Evolutionary conservation across 225 moss, liverwort and hornwort species (phyloP), one percentile per base, ranked within the genome.

Genomic region (Asterella californica): DNA sequence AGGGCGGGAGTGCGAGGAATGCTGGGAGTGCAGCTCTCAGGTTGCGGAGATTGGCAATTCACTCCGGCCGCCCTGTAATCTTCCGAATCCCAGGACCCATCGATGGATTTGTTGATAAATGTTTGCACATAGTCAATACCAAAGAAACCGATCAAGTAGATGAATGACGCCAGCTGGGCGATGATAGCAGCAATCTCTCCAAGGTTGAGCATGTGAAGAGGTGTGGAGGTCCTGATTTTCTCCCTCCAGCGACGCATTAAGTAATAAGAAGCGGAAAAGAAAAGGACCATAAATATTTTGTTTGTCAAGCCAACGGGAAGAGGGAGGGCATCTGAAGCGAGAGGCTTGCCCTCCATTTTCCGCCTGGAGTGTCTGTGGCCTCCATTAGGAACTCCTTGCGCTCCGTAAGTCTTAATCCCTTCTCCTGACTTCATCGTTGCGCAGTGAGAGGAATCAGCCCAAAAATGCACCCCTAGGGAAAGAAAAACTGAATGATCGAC

Each of bases 91-190:
- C 95, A 94, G 2, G 83, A 37, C 5, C 90, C 90, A 70, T 93
- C 91, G 11, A 75, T 77, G 70, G 89, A 86, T 81, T 83, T 92
- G 73, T 78, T 86, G 34, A 92, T 91, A 59, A 96, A 91, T 69
- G 90, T 93, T 84, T 96, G 96, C 33, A 94, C 96, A 54, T 96
- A 94, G 38, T 94, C 94, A 62, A 96, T 96, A 49, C 96, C 96
- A 42, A 94, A 96, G 79, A 96, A 96, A 0, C 96, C 96, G 52
- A 96, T 96, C 85, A 96, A 75, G 68, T 96, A 96, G 15, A 96
- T 96, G 46, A 92, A 96, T 2, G 92, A 93, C 11, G 93, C 85
- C 73, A 96, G 88, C 89, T 94, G 96, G 10, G 83, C 83, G 8
- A 96, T 70, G 11, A 96, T 83, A 29, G 96, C 96, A 6, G 83